Evolutionary conservation across 352 stramenopile species (phyloP).

Genomic region (Phytophthora rubi): DNA sequence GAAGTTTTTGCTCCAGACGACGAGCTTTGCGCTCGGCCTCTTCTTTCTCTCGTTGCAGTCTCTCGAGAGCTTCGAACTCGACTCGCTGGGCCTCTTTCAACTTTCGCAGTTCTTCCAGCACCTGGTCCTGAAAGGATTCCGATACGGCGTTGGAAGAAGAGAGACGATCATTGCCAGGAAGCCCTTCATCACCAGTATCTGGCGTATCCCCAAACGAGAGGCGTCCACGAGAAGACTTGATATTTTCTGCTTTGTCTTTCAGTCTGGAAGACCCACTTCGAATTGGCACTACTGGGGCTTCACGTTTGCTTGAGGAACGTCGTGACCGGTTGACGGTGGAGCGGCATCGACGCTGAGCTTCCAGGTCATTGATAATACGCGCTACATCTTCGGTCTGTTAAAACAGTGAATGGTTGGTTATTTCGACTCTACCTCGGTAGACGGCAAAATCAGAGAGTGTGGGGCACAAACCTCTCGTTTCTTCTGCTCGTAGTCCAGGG

Average conservation of each 20-base stretch:
- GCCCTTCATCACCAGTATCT: slow-evolving; percentile 17
- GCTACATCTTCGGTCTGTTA: slow-evolving; percentile 44
- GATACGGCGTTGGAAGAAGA: slow-evolving; percentile 6
- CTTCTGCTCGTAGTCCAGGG: slow-evolving; percentile 50
- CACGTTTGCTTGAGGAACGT: slow-evolving; percentile 11
- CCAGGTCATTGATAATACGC: slow-evolving; percentile 53
- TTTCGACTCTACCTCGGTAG: not conserved
- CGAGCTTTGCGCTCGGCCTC: slow-evolving; percentile 36
- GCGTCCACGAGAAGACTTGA: not conserved
- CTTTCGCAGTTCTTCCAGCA: slow-evolving; percentile 56
- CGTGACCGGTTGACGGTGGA: slow-evolving; percentile 1
- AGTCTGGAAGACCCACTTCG: slow-evolving; percentile 16
- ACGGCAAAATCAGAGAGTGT: not conserved
- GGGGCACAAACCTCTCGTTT: slow-evolving; percentile 34
- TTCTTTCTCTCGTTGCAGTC: slow-evolving; percentile 20
- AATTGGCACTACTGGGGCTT: slow-evolving; percentile 13
- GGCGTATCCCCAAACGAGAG: slow-evolving; percentile 15
- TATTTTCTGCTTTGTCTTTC: slow-evolving; percentile 1
- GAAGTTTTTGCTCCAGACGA: slow-evolving; percentile 42
- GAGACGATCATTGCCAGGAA: slow-evolving; percentile 1
- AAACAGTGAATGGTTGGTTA: not conserved
- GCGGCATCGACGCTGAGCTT: slow-evolving; percentile 28
- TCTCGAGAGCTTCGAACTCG: slow-evolving; percentile 29
- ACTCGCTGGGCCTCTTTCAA: slow-evolving; percentile 48
- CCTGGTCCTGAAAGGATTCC: slow-evolving; percentile 50